These are phyloP conservation scores for Ceratobasidium sp. DNA, from an alignment of 1,284 basidiomycete genomes.

Conservation along the genomic window DNA sequence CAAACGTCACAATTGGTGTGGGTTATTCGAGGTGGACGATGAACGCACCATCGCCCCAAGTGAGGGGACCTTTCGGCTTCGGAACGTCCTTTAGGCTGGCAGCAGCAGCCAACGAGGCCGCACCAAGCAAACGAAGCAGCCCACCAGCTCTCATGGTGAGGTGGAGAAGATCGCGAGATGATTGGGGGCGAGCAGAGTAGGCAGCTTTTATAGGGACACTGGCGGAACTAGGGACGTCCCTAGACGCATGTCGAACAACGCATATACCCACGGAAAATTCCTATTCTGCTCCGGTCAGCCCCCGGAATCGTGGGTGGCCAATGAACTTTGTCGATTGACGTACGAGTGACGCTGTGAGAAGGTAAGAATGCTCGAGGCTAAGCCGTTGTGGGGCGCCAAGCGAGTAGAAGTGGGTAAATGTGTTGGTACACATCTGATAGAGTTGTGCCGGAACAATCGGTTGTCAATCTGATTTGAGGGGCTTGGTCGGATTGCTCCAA, in stretches of 20 bases:
- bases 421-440: too few relatives aligned
- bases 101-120: neutral
- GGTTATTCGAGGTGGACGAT: neutral
- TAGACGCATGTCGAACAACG: neutral
- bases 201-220: neutral
- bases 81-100: neutral
- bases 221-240: neutral
- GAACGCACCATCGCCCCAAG: conserved; percentile 2
- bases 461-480: too few relatives aligned
- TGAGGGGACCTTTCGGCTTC: neutral
- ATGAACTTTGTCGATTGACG: too few relatives aligned
- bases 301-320: neutral
- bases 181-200: neutral
- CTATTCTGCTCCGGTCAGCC: neutral
- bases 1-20: neutral
- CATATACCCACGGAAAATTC: neutral
- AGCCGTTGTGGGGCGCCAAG: too few relatives aligned
- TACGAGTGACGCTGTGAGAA: too few relatives aligned
- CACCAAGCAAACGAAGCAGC: neutral
- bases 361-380: too few relatives aligned
- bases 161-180: neutral
- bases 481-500: too few relatives aligned
- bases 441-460: too few relatives aligned
- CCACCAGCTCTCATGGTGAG: neutral
- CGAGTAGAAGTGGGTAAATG: too few relatives aligned